Percentiles rank a stretch among this genome's conserved stretches.
Conservation (phyloP, 441 rosid genomes). For the Viola pubescens region DNA sequence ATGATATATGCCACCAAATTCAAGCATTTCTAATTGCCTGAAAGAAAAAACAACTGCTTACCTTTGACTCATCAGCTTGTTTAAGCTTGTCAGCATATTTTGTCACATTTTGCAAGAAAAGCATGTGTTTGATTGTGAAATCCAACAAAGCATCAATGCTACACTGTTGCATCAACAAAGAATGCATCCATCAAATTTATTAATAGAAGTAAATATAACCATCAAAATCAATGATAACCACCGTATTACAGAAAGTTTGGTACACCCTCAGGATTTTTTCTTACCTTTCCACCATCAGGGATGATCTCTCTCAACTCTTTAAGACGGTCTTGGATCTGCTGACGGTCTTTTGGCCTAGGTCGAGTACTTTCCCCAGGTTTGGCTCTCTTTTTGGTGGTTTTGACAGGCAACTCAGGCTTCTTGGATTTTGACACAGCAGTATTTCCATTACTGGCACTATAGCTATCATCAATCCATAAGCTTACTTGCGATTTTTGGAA, state of each 20-base stretch:
- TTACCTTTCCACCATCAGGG: constrained; percentile 83
- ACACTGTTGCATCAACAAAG: constrained; percentile 45
- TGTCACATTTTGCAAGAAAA: constrained; percentile 77
- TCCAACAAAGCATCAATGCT: constrained; percentile 81
- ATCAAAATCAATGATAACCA: too few species aligned
- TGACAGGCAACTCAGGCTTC: constrained; percentile 50
- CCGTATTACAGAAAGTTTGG: too few species aligned
- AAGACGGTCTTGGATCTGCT: constrained; percentile 86
- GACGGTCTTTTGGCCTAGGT: constrained; percentile 97
- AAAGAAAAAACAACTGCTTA: constrained; percentile 19
- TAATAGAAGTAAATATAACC: too few species aligned
- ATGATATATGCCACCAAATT: neutral
- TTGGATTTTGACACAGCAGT: constrained; percentile 25
- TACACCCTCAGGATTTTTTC: too few species aligned
- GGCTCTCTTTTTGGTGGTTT: constrained; percentile 56
- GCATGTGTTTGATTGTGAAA: constrained; percentile 73
- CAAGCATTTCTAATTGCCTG: too few species aligned
- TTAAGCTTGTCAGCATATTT: constrained; percentile 73
- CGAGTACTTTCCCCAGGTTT: constrained; percentile 73
- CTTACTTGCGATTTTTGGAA: constrained; percentile 43
- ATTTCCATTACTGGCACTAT: constrained; percentile 46
- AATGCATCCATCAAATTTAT: constrained; percentile 12
- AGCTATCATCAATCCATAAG: constrained; percentile 70
- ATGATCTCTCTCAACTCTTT: constrained; percentile 78
- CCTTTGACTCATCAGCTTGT: constrained; percentile 59